Conservation (phyloP, 1,139 yeast genomes). For the Protomyces inundatus region DNA sequence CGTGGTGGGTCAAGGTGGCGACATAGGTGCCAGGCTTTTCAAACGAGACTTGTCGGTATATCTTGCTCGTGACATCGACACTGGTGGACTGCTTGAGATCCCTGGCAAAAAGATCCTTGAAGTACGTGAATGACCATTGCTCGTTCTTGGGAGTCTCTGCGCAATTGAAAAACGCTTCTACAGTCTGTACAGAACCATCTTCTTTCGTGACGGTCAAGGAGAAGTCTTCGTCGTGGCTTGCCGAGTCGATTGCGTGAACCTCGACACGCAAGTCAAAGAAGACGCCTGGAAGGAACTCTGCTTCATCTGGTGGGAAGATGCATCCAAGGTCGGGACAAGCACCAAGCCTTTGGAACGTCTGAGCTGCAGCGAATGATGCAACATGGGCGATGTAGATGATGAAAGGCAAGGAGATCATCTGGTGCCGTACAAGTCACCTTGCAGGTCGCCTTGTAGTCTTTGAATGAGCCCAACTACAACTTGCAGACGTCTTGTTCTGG, state of each 20-base stretch:
- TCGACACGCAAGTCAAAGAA: constrained; percentile 5
- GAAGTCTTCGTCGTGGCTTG: background rate
- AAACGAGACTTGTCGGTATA: constrained; percentile 7
- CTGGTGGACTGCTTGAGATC: background rate
- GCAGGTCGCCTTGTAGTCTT: no score
- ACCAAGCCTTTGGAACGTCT: constrained; percentile 9
- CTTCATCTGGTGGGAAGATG: constrained; percentile 9
- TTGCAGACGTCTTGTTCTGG: no score
- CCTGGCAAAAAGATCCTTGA: constrained; percentile 9
- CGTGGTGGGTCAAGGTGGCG: background rate
- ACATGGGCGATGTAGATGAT: background rate
- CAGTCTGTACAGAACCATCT: background rate
- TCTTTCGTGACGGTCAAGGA: background rate
- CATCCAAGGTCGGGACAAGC: constrained; percentile 3
- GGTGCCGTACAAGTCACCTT: no score
- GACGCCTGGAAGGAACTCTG: constrained; percentile 10
- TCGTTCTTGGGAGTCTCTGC: background rate
- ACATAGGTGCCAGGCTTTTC: background rate
- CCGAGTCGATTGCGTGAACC: constrained; percentile 3
- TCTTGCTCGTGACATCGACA: background rate
- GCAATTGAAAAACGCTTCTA: background rate
- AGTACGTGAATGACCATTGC: constrained; percentile 2
- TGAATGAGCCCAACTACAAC: no score
- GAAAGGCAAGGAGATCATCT: background rate
- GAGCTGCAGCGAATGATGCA: background rate